Evolutionary conservation across 495 filamentous ascomycete genomes (phyloP).

Genomic region (Xylona heveae): DNA sequence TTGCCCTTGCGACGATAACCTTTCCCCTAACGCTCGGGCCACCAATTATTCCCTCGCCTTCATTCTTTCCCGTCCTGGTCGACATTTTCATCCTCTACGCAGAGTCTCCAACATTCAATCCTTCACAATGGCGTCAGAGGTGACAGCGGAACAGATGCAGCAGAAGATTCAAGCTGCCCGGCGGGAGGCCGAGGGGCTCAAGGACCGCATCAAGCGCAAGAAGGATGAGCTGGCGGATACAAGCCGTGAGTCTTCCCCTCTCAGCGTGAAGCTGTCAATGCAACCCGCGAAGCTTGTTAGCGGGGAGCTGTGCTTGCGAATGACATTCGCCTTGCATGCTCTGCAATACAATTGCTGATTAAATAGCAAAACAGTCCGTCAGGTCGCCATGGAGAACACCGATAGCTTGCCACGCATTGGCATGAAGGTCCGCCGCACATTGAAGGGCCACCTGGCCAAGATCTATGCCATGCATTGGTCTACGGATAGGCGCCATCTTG

Average conservation of each 20-base stretch:
- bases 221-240: constrained; percentile 98
- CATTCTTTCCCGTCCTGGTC: no score
- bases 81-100: no score
- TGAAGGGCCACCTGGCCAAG: constrained; percentile 96
- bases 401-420: constrained; percentile 76
- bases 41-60: no score
- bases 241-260: constrained; percentile 50
- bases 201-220: constrained; percentile 97
- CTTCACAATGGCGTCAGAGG: constrained; percentile 24
- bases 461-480: constrained; percentile 99
- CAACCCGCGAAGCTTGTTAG: neutral
- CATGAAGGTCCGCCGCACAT: constrained; percentile 86
- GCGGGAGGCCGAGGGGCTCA: constrained; percentile 92
- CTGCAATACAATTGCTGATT: neutral
- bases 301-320: neutral
- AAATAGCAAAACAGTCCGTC: constrained; percentile 42
- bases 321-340: neutral
- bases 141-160: constrained; percentile 54
- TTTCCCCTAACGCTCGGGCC: no score
- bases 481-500: constrained; percentile 90
- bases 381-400: constrained; percentile 72
- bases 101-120: no score
- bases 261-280: neutral
- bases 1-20: no score
- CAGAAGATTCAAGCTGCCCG: constrained; percentile 86